Conservation (phyloP, 164 flowering plant genomes). For the Magnolia kwangsiensis region DNA sequence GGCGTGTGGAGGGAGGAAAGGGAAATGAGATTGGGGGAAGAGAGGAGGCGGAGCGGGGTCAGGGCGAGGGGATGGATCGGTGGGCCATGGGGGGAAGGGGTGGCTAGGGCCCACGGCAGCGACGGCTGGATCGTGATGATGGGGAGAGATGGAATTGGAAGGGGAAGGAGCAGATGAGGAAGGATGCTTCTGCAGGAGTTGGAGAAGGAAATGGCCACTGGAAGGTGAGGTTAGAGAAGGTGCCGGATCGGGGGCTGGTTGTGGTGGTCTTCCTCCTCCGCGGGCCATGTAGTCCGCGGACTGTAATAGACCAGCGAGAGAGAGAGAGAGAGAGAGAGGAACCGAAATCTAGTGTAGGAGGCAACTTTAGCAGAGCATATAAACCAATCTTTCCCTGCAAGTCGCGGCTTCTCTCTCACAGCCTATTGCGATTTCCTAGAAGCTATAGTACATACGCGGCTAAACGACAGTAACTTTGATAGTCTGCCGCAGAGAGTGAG, state of each 20-base stretch:
- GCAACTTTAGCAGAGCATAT: background rate
- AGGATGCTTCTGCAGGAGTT: conserved; percentile 46
- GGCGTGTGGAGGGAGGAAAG: conserved; percentile 3
- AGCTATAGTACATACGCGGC: too few relatives aligned
- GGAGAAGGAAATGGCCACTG: conserved; percentile 79
- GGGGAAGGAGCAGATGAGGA: background rate
- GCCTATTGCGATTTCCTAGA: too few relatives aligned
- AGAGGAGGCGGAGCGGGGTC: background rate
- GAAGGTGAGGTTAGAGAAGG: conserved; percentile 5
- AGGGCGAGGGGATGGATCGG: conserved; percentile 16
- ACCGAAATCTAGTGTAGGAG: background rate
- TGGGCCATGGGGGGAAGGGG: conserved; percentile 28
- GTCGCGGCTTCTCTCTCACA: background rate
- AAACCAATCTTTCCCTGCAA: background rate
- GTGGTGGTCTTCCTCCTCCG: background rate
- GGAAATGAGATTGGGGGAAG: conserved; percentile 5
- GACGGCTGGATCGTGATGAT: conserved; percentile 66
- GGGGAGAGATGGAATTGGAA: background rate
- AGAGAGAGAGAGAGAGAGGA: background rate
- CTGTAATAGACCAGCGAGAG: background rate
- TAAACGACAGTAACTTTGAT: too few relatives aligned
- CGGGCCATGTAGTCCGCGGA: background rate
- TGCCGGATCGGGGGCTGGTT: background rate
- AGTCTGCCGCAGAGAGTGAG: too few relatives aligned
- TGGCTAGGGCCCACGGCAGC: conserved; percentile 70